phyloP scores from a whole-genome alignment of 2,329 filamentous ascomycete species.

The Ophiocordyceps robertsii region DNA sequence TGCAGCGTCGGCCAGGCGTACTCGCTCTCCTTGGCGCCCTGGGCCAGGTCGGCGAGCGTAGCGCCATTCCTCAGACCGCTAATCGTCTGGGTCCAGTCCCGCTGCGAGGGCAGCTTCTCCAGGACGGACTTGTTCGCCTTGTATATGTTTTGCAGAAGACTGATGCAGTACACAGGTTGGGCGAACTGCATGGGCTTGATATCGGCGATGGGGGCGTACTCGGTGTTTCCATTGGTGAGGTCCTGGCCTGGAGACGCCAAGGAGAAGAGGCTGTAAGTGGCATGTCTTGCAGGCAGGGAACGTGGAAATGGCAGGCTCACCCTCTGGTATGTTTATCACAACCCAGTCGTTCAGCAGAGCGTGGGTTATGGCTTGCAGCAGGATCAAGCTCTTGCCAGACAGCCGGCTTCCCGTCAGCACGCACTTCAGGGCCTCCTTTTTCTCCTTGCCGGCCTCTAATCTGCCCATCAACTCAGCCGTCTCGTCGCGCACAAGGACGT shows the following conservation, averaged over 20 bases:
- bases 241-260: conserved; percentile 49
- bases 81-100: conserved; percentile 28
- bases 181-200: conserved; percentile 49
- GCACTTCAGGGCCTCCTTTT: conserved; percentile 43
- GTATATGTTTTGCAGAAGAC: conserved; percentile 58
- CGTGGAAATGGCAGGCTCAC: conserved; percentile 30
- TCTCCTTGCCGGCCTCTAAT: conserved; percentile 40
- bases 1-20: conserved; percentile 69
- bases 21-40: conserved; percentile 61
- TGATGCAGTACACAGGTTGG: conserved; percentile 66
- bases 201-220: conserved; percentile 59
- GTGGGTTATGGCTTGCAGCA: conserved; percentile 73
- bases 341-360: conserved; percentile 77
- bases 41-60: conserved; percentile 55
- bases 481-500: conserved; percentile 65
- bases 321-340: conserved; percentile 80
- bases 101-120: conserved; percentile 28
- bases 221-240: conserved; percentile 64
- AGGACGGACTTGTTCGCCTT: conserved; percentile 61
- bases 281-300: background rate
- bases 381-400: conserved; percentile 75
- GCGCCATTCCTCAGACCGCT: conserved; percentile 35
- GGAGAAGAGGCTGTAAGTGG: background rate
- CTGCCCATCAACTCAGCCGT: conserved; percentile 56
- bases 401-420: conserved; percentile 62